phyloP scores from a whole-genome alignment of 139 green algal genomes.

The Medakamo hakoo region DNA sequence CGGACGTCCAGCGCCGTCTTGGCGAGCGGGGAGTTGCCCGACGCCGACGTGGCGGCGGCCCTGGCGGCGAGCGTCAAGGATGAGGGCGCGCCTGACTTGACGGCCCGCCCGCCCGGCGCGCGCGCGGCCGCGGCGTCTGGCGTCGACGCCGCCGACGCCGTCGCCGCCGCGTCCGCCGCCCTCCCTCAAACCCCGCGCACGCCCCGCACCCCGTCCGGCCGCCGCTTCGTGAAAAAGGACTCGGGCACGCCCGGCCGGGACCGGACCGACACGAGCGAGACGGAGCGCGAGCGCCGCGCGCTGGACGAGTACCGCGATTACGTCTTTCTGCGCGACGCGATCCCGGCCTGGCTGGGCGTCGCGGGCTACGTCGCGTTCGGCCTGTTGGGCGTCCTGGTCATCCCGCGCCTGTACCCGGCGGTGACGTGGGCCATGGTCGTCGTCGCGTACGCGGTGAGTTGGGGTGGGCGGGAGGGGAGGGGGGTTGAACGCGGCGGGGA shows the following conservation, averaged over 20 bases:
- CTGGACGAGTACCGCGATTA: constrained; percentile 7
- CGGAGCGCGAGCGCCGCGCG: background rate
- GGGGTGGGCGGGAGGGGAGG: no score
- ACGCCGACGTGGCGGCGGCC: background rate
- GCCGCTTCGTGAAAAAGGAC: no score
- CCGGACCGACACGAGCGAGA: background rate
- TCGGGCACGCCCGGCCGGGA: no score
- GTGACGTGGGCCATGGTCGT: constrained; percentile 29
- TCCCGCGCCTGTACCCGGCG: constrained; percentile 8
- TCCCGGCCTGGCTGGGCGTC: constrained; percentile 16
- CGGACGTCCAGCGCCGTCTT: no score
- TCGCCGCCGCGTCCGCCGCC: no score
- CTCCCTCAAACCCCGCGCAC: no score
- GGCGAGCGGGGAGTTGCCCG: no score
- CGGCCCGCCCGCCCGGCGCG: no score
- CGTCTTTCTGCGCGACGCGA: constrained; percentile 17
- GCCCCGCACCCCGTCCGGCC: background rate
- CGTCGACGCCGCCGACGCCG: background rate
- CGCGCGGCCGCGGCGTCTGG: background rate
- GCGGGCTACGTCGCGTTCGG: constrained; percentile 8
- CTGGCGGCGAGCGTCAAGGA: background rate
- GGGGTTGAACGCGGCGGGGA: no score
- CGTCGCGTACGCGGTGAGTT: constrained; percentile 13
- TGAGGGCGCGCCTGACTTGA: no score
- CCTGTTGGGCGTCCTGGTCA: constrained; percentile 1